Percentiles rank a stretch among this genome's conserved stretches.
phyloP scores from a whole-genome alignment of 2,329 filamentous ascomycete genomes.

The Penicillium hesseltinei region DNA sequence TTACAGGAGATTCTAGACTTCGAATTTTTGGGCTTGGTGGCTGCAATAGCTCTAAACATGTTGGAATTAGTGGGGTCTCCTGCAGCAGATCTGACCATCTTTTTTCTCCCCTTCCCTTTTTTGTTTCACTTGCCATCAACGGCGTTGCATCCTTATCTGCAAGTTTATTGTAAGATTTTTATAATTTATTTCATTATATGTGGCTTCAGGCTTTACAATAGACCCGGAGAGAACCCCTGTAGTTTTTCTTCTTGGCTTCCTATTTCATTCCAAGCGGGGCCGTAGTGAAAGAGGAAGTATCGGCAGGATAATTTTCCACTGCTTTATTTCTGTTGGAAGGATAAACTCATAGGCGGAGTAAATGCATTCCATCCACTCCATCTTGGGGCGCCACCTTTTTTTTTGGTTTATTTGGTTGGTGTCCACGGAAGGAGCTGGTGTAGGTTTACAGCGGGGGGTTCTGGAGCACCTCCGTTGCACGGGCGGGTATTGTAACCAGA shows the following conservation, averaged over 20 bases:
- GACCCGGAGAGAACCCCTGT: neutral
- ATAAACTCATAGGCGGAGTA: neutral
- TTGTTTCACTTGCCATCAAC: neutral
- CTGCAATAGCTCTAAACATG: slow-evolving; percentile 3
- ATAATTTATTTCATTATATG: neutral
- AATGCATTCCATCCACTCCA: neutral
- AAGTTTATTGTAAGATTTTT: neutral
- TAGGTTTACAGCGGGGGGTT: slow-evolving; percentile 5
- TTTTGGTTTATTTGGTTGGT: neutral
- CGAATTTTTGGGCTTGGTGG: slow-evolving; percentile 3
- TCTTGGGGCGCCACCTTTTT: neutral
- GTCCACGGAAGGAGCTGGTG: neutral
- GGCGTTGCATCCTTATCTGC: neutral
- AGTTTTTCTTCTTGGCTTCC: neutral
- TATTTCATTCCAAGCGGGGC: neutral
- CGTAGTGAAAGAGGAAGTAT: neutral
- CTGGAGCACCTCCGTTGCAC: neutral
- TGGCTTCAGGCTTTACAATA: neutral
- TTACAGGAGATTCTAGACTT: slow-evolving; percentile 9
- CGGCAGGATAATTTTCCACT: neutral
- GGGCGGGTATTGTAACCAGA: slow-evolving; percentile 1
- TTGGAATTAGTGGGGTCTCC: slow-evolving; percentile 3
- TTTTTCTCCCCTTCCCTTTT: neutral
- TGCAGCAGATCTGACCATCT: slow-evolving; percentile 1
- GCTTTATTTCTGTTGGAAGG: neutral